Base-by-base conservation (phyloP, 352 stramenopile genomes). In the Aphanomyces euteiches region DNA sequence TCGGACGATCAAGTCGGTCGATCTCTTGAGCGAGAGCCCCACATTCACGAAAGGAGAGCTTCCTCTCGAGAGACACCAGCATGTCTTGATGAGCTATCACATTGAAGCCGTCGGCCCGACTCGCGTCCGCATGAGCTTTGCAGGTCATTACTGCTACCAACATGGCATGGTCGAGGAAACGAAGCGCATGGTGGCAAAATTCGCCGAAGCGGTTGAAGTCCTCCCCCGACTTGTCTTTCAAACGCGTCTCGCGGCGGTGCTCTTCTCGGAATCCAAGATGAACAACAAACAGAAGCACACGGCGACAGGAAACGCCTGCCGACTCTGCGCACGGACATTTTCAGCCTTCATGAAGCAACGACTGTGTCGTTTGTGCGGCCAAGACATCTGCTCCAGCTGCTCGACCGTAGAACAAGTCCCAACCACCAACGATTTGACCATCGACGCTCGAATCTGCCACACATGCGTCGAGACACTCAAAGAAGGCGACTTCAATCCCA, bases 71-170 rank as follows among this genome's bases (percentile, higher is more conserved):
- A 41, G 63, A 8, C 50, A 48, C 19, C 21, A 69, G 19, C 19
- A 48, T 39, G 40, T 69, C 17, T 17, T 69, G 39, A 36, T 59
- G 63, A 17, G 37, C n/a, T 70, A 56, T 41, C 64, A 61, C 54
- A 21, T 70, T 8, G 7, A 70, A 70, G 64, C 64, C 12, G 40
- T 70, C 17, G 47, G 47, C 38, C 54, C 54, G 19, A n/a, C 54
- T 28, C 64, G 64, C 13, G 43, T 50, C 34, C 64, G 64, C 17
- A 7, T 70, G 2, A 70, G 64, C 36, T 70, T 70, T 63, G 43
- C 47, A 10, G 47, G 64, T 15, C 43, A 56, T 17, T 70, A 70
- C 54, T 56, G 40, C 64, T 70, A 61, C 40, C 10, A 17, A 7
- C 13, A 48, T 34, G 64, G 64, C 50, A 8, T 70, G 13, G 12